Percentiles rank a stretch among this genome's conserved stretches.
Conservation (phyloP, 2,329 filamentous ascomycete genomes). For the Exophiala spinifera region DNA sequence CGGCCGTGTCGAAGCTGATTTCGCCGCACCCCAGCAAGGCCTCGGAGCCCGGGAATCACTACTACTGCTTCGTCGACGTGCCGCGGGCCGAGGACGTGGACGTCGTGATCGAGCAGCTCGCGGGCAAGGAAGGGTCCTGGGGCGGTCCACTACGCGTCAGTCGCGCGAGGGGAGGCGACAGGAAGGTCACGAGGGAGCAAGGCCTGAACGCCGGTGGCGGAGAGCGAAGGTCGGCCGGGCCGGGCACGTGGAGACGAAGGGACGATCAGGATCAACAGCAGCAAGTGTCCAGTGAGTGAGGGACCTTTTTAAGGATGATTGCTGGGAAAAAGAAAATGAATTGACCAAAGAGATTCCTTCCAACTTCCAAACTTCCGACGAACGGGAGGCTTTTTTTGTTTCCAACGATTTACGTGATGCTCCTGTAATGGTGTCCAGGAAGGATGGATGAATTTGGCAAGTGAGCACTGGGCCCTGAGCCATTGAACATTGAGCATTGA, state of each 20-base stretch:
- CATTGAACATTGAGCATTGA: too few relatives aligned
- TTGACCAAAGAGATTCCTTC: too few relatives aligned
- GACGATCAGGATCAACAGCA: not conserved
- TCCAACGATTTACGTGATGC: too few relatives aligned
- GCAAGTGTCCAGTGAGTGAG: too few relatives aligned
- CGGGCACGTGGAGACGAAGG: not conserved
- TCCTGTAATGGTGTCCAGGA: too few relatives aligned
- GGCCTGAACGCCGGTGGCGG: not conserved
- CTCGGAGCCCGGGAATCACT: conserved; percentile 53
- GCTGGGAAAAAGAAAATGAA: too few relatives aligned
- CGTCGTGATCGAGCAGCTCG: conserved; percentile 48
- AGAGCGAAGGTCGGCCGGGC: not conserved
- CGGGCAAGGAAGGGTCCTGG: conserved; percentile 41
- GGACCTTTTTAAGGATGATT: too few relatives aligned
- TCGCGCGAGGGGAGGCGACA: conserved; percentile 33
- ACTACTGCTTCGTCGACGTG: conserved; percentile 67
- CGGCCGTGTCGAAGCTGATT: conserved; percentile 53
- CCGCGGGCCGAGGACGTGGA: conserved; percentile 53
- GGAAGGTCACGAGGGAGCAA: conserved; percentile 26
- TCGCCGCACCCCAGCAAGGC: conserved; percentile 57
- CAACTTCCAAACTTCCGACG: too few relatives aligned
- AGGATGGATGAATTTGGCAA: too few relatives aligned
- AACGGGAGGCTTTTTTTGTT: too few relatives aligned
- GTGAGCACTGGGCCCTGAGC: too few relatives aligned
- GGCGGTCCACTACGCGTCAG: conserved; percentile 39